These are phyloP conservation scores for Aspergillus tamarii DNA, from an alignment of 2,329 filamentous ascomycete genomes.

Conservation along the genomic window DNA sequence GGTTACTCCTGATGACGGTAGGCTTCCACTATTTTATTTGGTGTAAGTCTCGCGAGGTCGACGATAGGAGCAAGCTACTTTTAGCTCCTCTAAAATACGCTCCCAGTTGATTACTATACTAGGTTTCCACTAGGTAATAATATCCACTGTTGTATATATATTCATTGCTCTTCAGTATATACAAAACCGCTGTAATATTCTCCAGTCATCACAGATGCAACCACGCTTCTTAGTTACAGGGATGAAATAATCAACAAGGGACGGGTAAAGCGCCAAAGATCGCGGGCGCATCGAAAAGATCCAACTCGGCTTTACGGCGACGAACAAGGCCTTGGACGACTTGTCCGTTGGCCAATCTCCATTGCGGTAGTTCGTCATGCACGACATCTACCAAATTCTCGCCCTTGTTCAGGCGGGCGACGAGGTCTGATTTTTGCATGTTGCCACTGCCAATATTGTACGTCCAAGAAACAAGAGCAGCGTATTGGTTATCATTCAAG, in stretches of 20 bases:
- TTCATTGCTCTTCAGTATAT: neutral
- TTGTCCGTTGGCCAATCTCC: conserved; percentile 48
- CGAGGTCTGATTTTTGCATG: conserved; percentile 44
- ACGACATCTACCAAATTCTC: conserved; percentile 48
- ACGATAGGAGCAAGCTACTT: no score
- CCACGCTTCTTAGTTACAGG: neutral
- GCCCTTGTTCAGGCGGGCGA: conserved; percentile 50
- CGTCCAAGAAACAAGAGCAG: conserved; percentile 55
- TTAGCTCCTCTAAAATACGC: no score
- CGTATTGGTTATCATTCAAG: conserved; percentile 57
- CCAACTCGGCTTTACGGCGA: conserved; percentile 51
- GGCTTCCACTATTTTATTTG: neutral
- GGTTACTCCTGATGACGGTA: neutral
- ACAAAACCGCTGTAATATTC: neutral
- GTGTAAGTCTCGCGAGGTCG: neutral
- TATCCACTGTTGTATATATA: neutral
- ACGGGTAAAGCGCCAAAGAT: conserved; percentile 10
- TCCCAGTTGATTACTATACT: rapidly evolving
- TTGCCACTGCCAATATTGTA: conserved; percentile 56
- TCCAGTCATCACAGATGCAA: no score
- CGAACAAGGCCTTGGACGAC: conserved; percentile 47
- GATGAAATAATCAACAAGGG: conserved; percentile 1
- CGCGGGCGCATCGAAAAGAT: conserved; percentile 37
- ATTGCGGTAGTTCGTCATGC: conserved; percentile 52
- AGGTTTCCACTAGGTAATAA: no score